Conservation (phyloP, 1,284 basidiomycete species). For the Cryptococcus sp. region DNA sequence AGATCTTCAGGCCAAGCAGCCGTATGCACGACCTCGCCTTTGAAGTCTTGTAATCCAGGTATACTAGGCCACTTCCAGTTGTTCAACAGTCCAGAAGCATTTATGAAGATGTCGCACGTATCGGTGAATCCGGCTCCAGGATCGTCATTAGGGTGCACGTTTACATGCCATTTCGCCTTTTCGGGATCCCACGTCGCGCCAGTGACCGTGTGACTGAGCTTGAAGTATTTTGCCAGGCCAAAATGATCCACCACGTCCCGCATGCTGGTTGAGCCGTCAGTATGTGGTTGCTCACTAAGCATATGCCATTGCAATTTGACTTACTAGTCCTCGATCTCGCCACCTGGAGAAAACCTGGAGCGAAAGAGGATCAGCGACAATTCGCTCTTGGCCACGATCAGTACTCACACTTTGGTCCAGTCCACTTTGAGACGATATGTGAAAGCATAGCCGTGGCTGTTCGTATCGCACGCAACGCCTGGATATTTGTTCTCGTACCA, state of each 20-base stretch:
- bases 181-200: conserved; percentile 11
- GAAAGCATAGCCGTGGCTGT: conserved; percentile 14
- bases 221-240: conserved; percentile 9
- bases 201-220: conserved; percentile 9
- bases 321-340: conserved; percentile 14
- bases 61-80: conserved; percentile 15
- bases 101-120: conserved; percentile 11
- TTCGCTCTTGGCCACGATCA: not conserved
- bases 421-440: conserved; percentile 14
- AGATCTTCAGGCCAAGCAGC: conserved; percentile 28
- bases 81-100: conserved; percentile 13
- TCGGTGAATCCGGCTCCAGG: conserved; percentile 4
- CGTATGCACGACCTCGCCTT: conserved; percentile 25
- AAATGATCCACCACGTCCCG: conserved; percentile 9
- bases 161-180: conserved; percentile 11
- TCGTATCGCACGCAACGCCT: conserved; percentile 14
- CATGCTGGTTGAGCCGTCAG: conserved; percentile 3
- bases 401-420: conserved; percentile 13
- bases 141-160: conserved; percentile 4
- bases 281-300: not conserved
- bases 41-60: conserved; percentile 23
- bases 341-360: conserved; percentile 9
- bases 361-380: not conserved
- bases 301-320: not conserved
- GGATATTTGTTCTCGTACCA: conserved; percentile 12